Evolutionary conservation across 2,329 filamentous ascomycete genomes (phyloP), one percentile per base, ranked within the genome.

Genomic region (Claviceps paspali): DNA sequence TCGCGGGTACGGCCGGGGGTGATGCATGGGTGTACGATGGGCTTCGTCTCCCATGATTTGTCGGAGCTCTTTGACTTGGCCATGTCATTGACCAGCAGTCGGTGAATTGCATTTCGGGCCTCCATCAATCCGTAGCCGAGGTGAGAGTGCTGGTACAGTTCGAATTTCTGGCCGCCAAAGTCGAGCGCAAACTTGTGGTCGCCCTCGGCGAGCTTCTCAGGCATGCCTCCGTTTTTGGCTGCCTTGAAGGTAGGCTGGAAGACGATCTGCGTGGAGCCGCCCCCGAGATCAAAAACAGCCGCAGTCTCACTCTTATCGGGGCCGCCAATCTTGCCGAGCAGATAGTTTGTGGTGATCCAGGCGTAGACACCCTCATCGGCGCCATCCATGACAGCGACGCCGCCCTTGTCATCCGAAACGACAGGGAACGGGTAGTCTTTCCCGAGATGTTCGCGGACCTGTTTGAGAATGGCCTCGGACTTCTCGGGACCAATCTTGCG

Each of bases 301-400:
- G 91, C 92, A 2, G 91, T 96, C 35, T 85, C 82, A 44, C 75
- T 85, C 57, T 87, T 76, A 55, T 95, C 88, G 2, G 86, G 83
- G 9, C 83, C 82, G 41, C 91, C 91, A 59, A 98, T 96, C 65
- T 96, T 96, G 52, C 88, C 88, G 18, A 98, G 76, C 29, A 98
- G 79, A 61, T 98, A 98, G 69, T 98, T 98, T 47, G 86, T 91
- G 6, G 91, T 98, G 57, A 98, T 93, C 91, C 91, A 98, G 37
- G 91, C 92, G 55, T 93, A 98, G 22, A 98, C 88, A 55, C 91
- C 91, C 64, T 98, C 91, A 53, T 95, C 83, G 35, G 83, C 86
- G 44, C 91, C 91, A 51, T 94, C 87, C 91, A 98, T 98, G 57
- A 98, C 92, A 44, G 86, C 76, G 21, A 98, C 85, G 39, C 92